Base-by-base conservation (phyloP, 2,329 filamentous ascomycete species). In the Fusarium clavum region DNA sequence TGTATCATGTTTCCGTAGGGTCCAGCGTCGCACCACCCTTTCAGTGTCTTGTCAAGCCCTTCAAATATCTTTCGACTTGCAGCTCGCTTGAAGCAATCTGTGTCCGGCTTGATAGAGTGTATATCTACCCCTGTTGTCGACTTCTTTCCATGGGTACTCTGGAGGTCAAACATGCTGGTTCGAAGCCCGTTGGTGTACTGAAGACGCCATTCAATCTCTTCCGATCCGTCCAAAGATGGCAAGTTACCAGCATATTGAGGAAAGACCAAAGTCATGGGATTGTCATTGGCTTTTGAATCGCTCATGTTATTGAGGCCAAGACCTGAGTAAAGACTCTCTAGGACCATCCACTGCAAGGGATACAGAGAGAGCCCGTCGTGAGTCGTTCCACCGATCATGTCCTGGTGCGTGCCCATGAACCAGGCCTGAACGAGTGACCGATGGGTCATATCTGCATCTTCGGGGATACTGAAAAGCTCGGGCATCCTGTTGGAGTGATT, bases 161-260 rank as follows among this genome's bases (percentile, higher is more conserved):
- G 73, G 5, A 75, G 57, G 22, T 75, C 73, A 61, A 75, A 74
- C 73, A 75, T 75, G 58, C 71, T 75, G 40, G 48, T 47, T 16
- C 62, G 16, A 4, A 72, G 49, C 3, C 72, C 73, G 5, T 75
- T 75, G 1, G 59, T 55, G 24, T 72, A 75, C 11, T 48, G 45
- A 5, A 74, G 51, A 2, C 54, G 70, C 73, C 73, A 75, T 38
- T 75, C 72, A 3, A 75, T 75, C 12, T 74, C 73, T 25, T 75
- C 73, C 2, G 73, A 72, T 5, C 70, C 72, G 22, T 73, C 72
- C 1, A 75, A 18, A 3, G 60, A 40, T 4, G 73, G 73, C 13
- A 73, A 25, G 8, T 57, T 70, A 6, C 73, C 73, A 16, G 73
- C 73, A 5, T 64, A 75, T 12, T 75, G 73, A 7, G 73, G 73